Evolutionary conservation across 108 stramenopile genomes (phyloP), one percentile per base, ranked within the genome.

Genomic region (Nitzschia putrida): DNA sequence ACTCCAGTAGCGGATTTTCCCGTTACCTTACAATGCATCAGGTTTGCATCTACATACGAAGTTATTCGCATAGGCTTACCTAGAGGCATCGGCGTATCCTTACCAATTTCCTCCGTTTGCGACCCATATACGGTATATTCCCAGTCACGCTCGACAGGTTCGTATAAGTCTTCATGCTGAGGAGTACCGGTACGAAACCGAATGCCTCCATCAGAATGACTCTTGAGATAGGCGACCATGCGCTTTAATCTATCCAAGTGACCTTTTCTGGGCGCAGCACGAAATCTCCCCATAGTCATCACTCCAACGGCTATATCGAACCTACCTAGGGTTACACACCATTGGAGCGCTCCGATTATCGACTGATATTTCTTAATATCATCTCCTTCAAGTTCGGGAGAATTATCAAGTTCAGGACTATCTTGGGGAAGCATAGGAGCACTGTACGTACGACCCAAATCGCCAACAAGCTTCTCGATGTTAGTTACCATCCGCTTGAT

Each of bases 41-140:
- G 52, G 25, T 81, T 77, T 1, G 80, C 75, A 53, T 25, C 72
- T 66, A 5, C 23, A 59, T 73, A 81, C 4, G 13, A 39, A 7
- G 53, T 68, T 10, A 61, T 0, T 1, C 41, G 20, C 13, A 81
- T 67, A 9, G 50, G 8, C 44, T 69, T 73, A 14, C 76, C 76
- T 9, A 64, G 47, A 16, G 80, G 71, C 29, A 5, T 18, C 13
- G 77, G 77, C 3, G 34, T 29, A 59, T 69, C 68, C 12, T 25
- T 16, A 16, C 51, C 51, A 66, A 66, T 66, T 6, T 34, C 26
- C 24, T 66, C 65, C 0, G 9, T 51, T 25, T 14, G 16, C 25
- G 24, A 14, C 13, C 51, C 65, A 53, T 68, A 68, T 55, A 57
- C 43, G 8, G 67, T n/a, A 20, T 45, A 45, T 45, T 9, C 13